A percentile compares a stretch with the other conserved stretches of the same genome.
Conservation (phyloP, 2,329 filamentous ascomycete genomes). For the Teratosphaeriaceae sp. region DNA sequence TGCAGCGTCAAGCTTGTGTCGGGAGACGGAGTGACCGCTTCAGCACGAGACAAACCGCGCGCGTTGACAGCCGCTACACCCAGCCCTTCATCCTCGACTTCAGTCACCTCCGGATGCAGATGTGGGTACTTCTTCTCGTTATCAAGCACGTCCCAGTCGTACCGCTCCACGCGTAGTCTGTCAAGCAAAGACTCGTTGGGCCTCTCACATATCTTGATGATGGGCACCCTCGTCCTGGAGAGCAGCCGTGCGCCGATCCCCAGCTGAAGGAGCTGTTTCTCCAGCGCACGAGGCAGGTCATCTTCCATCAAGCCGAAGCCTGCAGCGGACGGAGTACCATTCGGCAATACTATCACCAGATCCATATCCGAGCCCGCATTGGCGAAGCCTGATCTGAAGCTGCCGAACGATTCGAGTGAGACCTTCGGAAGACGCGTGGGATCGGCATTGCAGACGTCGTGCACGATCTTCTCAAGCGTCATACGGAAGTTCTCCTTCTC, state of each 20-base stretch:
- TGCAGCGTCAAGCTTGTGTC: too few species aligned
- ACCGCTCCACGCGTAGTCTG: conserved; percentile 57
- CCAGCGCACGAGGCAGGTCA: conserved; percentile 64
- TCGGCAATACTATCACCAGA: conserved; percentile 63
- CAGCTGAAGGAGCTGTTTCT: conserved; percentile 64
- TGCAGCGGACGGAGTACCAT: conserved; percentile 17
- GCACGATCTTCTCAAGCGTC: conserved; percentile 59
- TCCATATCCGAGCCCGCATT: conserved; percentile 90
- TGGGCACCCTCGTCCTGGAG: conserved; percentile 73
- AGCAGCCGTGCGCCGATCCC: conserved; percentile 72
- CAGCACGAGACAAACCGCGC: too few species aligned
- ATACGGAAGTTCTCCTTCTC: conserved; percentile 66
- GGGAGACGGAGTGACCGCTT: too few species aligned
- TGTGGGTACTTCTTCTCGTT: conserved; percentile 39
- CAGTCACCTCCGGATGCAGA: conserved; percentile 18
- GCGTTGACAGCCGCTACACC: neutral
- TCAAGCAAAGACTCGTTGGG: conserved; percentile 56
- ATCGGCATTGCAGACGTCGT: conserved; percentile 48
- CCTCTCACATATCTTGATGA: conserved; percentile 76
- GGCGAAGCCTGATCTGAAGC: conserved; percentile 76
- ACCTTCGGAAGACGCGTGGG: conserved; percentile 44
- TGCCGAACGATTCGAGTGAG: conserved; percentile 76
- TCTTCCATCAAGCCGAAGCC: conserved; percentile 40
- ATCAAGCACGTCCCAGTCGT: conserved; percentile 61
- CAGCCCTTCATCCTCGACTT: neutral